Percentiles rank a stretch among this genome's conserved stretches.
phyloP scores from a whole-genome alignment of 2,329 filamentous ascomycete species.

The Exophiala sp. region DNA sequence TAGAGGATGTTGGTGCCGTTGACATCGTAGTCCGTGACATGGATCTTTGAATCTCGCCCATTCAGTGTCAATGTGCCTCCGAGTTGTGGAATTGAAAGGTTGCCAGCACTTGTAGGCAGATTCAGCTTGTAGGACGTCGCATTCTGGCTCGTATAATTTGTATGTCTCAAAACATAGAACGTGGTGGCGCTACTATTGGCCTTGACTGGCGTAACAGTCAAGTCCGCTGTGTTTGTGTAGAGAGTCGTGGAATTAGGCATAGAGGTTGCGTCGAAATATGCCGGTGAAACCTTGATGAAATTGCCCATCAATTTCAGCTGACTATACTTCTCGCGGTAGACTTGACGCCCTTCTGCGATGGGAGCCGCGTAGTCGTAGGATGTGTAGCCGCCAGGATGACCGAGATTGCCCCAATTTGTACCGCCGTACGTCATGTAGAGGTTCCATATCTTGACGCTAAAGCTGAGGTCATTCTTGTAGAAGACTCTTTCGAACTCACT shows the following conservation, averaged over 20 bases:
- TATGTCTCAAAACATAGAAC: conserved; percentile 67
- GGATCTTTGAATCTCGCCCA: conserved; percentile 45
- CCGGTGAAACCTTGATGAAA: conserved; percentile 69
- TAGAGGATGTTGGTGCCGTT: conserved; percentile 41
- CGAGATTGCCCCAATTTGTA: conserved; percentile 80
- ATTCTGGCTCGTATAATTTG: conserved; percentile 58
- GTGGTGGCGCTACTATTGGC: conserved; percentile 52
- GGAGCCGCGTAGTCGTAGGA: conserved; percentile 60
- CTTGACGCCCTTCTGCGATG: conserved; percentile 66
- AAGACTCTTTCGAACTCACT: conserved; percentile 75
- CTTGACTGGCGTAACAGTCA: conserved; percentile 60
- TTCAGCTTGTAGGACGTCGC: conserved; percentile 62
- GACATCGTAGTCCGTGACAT: conserved; percentile 42
- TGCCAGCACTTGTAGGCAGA: conserved; percentile 45
- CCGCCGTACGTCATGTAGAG: conserved; percentile 74
- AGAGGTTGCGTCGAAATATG: conserved; percentile 61
- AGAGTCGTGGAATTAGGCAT: conserved; percentile 45
- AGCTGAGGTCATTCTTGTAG: conserved; percentile 70
- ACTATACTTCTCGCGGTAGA: conserved; percentile 72
- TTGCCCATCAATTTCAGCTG: conserved; percentile 74
- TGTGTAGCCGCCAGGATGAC: conserved; percentile 60
- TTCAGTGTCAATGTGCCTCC: conserved; percentile 38
- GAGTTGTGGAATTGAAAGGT: conserved; percentile 40
- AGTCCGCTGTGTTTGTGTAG: conserved; percentile 50
- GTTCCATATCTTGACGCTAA: conserved; percentile 65